Evolutionary conservation across 2,329 filamentous ascomycete species (phyloP), one percentile per base, ranked within the genome.

Genomic region (Nigrospora osmanthi): DNA sequence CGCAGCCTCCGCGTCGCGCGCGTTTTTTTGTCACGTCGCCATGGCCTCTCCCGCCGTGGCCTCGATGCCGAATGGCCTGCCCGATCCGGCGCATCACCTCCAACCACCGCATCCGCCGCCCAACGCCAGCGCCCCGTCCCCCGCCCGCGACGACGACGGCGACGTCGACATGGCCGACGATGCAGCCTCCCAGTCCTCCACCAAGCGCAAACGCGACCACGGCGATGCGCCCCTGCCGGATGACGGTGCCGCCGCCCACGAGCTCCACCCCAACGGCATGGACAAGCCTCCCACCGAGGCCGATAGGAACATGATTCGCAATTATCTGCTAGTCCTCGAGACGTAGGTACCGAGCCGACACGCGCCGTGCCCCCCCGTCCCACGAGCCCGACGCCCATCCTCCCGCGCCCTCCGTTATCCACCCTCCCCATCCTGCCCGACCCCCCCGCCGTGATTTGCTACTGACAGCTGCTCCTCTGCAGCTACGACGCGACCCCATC

Each of bases 401-500:
- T 11, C 30, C 37, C 31, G 16, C 31, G 17, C 12, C 38, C 38
- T 38, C 15, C 23, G 19, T 40, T 36, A 23, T 28, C 32, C 35
- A 23, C 41, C 39, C 28, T 34, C 15, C 14, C n/a, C 35, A 16
- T 17, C 31, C 19, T 40, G 36, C 11, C 15, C 36, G 32, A 35
- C 30, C 23, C 35, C 28, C 32, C 30, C 14, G 14, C 13, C 15
- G 35, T 30, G 13, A 43, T 19, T 35, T 30, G 28, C 12, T 35
- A 36, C 42, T 42, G 23, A 45, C 30, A 31, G 32, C 23, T 35
- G 17, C 11, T 14, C 30, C 38, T 42, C 47, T 42, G 37, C 49
- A 84, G 81, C 49, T 67, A 73, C 52, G 80, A 83, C 54, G 65
- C 69, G 40, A 66, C 60, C 13, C 72, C 75, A 11, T 75, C 73